These are phyloP conservation scores for Gigaspora rosea DNA, from an alignment of 192 early-diverging fungal genomes.

Conservation along the genomic window DNA sequence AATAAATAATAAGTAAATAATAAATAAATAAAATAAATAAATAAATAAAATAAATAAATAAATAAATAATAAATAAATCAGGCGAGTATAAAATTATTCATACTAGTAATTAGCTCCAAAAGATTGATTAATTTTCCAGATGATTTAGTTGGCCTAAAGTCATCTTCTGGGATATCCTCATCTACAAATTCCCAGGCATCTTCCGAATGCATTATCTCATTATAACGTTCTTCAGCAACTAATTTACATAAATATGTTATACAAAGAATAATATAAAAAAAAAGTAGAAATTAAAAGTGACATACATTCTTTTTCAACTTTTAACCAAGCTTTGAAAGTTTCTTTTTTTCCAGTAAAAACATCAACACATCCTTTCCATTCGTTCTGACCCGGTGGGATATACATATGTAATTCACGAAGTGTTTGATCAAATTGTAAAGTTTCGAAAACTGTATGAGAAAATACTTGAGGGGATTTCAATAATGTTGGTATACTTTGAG, in stretches of 20 bases:
- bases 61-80: no score
- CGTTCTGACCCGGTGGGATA: slow-evolving; percentile 40
- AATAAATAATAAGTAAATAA: background rate
- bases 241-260: background rate
- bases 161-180: slow-evolving; percentile 51
- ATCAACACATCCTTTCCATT: slow-evolving; percentile 49
- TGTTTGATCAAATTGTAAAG: slow-evolving; percentile 67
- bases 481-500: slow-evolving; percentile 51
- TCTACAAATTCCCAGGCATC: slow-evolving; percentile 66
- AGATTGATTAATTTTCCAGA: slow-evolving; percentile 61
- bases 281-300: background rate
- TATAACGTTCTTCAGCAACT: slow-evolving; percentile 60
- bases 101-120: slow-evolving; percentile 62
- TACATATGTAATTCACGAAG: slow-evolving; percentile 65
- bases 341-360: slow-evolving; percentile 56
- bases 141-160: slow-evolving; percentile 61
- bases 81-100: slow-evolving; percentile 38
- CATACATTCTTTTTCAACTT: slow-evolving; percentile 65
- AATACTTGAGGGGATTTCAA: slow-evolving; percentile 58
- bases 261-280: background rate
- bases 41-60: no score
- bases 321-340: slow-evolving; percentile 70
- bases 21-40: no score
- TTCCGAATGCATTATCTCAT: slow-evolving; percentile 59
- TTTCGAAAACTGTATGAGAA: slow-evolving; percentile 68